Evolutionary conservation across 1,284 basidiomycete species (phyloP).

Genomic region (Jaminaea rosea): DNA sequence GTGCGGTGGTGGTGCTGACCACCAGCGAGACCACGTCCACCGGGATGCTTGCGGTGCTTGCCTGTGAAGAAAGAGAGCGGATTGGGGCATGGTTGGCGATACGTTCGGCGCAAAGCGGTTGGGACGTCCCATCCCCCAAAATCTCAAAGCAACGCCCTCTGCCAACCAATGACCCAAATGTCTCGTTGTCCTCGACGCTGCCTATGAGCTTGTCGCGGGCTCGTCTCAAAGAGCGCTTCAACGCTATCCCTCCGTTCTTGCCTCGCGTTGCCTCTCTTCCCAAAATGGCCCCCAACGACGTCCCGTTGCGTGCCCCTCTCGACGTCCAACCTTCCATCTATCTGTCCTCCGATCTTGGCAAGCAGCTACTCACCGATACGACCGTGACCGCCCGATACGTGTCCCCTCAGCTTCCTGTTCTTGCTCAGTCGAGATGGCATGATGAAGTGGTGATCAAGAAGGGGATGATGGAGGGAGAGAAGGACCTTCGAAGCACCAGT

Average conservation of each 20-base stretch:
- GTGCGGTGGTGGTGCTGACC: constrained; percentile 96
- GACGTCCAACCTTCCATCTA: neutral
- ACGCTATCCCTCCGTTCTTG: neutral
- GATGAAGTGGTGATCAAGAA: too few species aligned
- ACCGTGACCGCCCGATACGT: constrained; percentile 90
- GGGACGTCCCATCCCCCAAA: neutral
- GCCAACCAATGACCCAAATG: too few species aligned
- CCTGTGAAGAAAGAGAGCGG: constrained; percentile 42
- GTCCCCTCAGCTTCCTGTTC: constrained; percentile 76
- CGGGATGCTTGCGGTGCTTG: constrained; percentile 99
- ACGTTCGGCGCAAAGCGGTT: neutral
- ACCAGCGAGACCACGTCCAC: constrained; percentile 99
- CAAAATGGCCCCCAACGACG: neutral
- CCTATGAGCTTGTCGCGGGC: too few species aligned
- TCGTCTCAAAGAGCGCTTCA: too few species aligned
- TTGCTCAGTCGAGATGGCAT: constrained; percentile 93
- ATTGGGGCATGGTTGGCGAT: neutral
- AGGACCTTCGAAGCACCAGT: too few species aligned
- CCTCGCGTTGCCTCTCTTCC: neutral
- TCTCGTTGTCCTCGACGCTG: too few species aligned
- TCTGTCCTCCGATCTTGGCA: neutral
- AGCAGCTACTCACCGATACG: constrained; percentile 60
- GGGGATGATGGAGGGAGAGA: too few species aligned
- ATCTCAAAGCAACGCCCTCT: too few species aligned
- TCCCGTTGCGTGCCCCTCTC: neutral